These are phyloP conservation scores for Manihot esculenta DNA, from an alignment of 441 rosid species.

Conservation along the genomic window DNA sequence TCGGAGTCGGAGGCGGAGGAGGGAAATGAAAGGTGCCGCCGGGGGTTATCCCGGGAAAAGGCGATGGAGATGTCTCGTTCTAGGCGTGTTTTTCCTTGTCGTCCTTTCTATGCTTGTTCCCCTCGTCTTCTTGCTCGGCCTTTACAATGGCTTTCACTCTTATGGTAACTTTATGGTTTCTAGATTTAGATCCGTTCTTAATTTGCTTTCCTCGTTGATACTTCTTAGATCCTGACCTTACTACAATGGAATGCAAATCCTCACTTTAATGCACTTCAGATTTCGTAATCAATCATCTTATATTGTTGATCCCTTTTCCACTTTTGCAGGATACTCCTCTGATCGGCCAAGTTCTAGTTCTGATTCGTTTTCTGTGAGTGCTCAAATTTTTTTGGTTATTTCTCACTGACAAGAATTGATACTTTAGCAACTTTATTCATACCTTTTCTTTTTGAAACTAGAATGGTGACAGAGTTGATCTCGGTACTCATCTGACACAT, in stretches of 20 bases:
- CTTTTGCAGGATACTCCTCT: conserved; percentile 48
- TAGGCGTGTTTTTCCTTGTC: conserved; percentile 80
- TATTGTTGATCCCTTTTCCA: conserved; percentile 1
- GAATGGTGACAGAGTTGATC: conserved; percentile 5
- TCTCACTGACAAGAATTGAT: too few species aligned
- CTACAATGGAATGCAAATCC: neutral
- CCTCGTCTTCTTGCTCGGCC: conserved; percentile 85
- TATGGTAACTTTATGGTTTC: conserved; percentile 30
- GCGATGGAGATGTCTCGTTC: conserved; percentile 68
- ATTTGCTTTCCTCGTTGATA: neutral
- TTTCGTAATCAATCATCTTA: conserved; percentile 1
- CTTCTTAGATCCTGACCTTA: conserved; percentile 9
- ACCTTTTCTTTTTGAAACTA: neutral
- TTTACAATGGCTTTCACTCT: conserved; percentile 80
- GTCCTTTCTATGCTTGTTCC: conserved; percentile 95
- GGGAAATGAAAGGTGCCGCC: conserved; percentile 57
- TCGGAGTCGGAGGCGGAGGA: neutral
- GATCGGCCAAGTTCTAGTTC: conserved; percentile 28
- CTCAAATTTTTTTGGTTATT: neutral
- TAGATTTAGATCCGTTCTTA: conserved; percentile 19
- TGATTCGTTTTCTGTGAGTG: conserved; percentile 50
- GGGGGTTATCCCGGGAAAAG: conserved; percentile 50
- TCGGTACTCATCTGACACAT: neutral
- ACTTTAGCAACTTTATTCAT: neutral
- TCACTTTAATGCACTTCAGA: conserved; percentile 1